Percentiles rank a stretch among this genome's conserved stretches.
Conservation (phyloP, 2,329 filamentous ascomycete genomes). For the Fusarium bulbicola region DNA sequence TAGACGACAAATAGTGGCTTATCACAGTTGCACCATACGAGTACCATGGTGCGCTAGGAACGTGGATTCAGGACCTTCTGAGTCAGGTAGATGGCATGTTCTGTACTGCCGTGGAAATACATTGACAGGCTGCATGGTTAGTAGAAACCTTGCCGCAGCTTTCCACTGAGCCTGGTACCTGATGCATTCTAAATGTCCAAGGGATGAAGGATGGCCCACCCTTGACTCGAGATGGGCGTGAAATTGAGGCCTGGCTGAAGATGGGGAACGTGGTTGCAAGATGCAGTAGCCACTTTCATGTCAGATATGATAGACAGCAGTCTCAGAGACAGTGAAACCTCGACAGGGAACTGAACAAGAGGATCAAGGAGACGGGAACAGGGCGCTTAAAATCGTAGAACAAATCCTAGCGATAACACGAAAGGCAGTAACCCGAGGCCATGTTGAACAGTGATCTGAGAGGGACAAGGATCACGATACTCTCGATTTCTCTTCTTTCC, state of each 20-base stretch:
- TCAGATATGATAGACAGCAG: slow-evolving; percentile 11
- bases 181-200: slow-evolving; percentile 14
- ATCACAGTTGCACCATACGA: not conserved
- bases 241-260: slow-evolving; percentile 24
- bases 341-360: not conserved
- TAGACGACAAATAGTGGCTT: slow-evolving; percentile 17
- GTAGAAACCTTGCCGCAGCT: not conserved
- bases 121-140: slow-evolving; percentile 10
- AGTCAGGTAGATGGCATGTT: slow-evolving; percentile 28
- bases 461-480: slow-evolving; percentile 14
- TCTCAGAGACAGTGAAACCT: slow-evolving; percentile 7
- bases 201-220: slow-evolving; percentile 1
- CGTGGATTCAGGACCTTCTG: slow-evolving; percentile 17
- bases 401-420: not conserved
- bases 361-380: not conserved
- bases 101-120: slow-evolving; percentile 18
- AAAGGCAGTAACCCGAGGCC: not conserved
- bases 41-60: slow-evolving; percentile 21
- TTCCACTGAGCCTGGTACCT: not conserved
- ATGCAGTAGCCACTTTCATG: slow-evolving; percentile 13
- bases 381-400: not conserved
- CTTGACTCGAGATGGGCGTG: slow-evolving; percentile 23
- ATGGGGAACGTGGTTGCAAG: slow-evolving; percentile 13
- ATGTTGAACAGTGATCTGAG: not conserved
- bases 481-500: slow-evolving; percentile 6